Evolutionary conservation across 2,329 filamentous ascomycete genomes (phyloP), one percentile per base, ranked within the genome.

Genomic region (Chaetomiaceae sp.): DNA sequence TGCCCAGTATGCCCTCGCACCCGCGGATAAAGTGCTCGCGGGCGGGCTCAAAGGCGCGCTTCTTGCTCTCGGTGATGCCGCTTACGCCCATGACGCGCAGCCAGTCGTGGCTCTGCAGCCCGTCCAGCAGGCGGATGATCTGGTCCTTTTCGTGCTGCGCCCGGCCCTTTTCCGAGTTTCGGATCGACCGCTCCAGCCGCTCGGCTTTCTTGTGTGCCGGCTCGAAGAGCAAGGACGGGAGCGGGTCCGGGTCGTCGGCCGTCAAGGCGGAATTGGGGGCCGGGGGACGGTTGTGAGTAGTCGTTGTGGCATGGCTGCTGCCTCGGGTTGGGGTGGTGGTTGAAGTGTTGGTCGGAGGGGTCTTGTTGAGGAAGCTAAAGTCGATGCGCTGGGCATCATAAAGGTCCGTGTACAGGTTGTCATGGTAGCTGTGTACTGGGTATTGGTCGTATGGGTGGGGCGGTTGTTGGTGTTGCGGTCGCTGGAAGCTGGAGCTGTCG

Each of bases 81-180:
- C 83, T 92, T 30, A 97, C 86, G 21, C 92, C 93, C 83, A 99
- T 90, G 4, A 91, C 81, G 55, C 87, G 85, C 50, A 96, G 75
- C 93, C 93, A 99, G 68, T 97, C 93, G 51, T 87, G 89, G 2
- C 92, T 88, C 65, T 89, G 86, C 1, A 99, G 77, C 16, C 89
- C 89, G 48, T 93, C 89, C 6, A 96, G 76, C 14, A 85, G 68
- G 30, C 81, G 75, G 48, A 81, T 76, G 35, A 85, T 78, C 59
- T 83, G 81, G 54, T 84, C 81, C 58, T 77, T 81, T 59, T 85
- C 82, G 71, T 85, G 82, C 58, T 85, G 81, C 14, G 82, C 82
- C 9, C 81, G 76, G 12, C 79, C 80, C 62, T 78, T 82, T 62
- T 85, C 82, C 0, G 78, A 73, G 56, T 85, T 85, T 27, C 82